A percentile compares a stretch with the other conserved stretches of the same genome.
Conservation (phyloP, 352 stramenopile species). For the Globisporangium camurandrum region DNA sequence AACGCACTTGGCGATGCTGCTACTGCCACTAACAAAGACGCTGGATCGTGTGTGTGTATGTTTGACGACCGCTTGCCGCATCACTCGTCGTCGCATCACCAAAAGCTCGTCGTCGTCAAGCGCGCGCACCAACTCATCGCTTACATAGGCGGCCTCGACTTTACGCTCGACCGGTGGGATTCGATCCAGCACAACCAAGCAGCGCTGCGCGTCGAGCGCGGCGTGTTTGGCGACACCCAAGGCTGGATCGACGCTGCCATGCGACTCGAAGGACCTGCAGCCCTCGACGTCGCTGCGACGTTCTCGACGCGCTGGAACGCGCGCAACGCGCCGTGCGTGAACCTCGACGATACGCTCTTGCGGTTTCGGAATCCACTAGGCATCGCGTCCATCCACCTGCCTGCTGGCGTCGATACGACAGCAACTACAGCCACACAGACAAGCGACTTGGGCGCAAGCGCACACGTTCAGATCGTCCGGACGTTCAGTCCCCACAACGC, state of each 20-base stretch:
- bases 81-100: constrained; percentile 51
- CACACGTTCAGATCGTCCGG: constrained; percentile 37
- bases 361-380: constrained; percentile 38
- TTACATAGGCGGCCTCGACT: constrained; percentile 48
- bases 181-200: constrained; percentile 45
- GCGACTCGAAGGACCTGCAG: constrained; percentile 34
- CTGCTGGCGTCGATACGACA: neutral
- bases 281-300: constrained; percentile 49
- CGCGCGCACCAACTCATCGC: constrained; percentile 28
- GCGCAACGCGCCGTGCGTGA: constrained; percentile 19
- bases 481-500: constrained; percentile 42
- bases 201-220: constrained; percentile 24
- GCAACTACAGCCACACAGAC: neutral
- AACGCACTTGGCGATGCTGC: constrained; percentile 13
- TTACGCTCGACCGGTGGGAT: constrained; percentile 55
- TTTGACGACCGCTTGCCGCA: constrained; percentile 62
- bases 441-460: neutral
- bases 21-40: neutral
- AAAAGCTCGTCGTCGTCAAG: constrained; percentile 57
- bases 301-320: constrained; percentile 67
- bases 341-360: constrained; percentile 32
- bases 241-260: constrained; percentile 58
- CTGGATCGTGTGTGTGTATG: constrained; percentile 22
- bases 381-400: constrained; percentile 10
- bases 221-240: constrained; percentile 30